Evolutionary conservation across 371 early-diverging fungal genomes (phyloP), one percentile per base, ranked within the genome.

Genomic region (Lichtheimia hyalospora): DNA sequence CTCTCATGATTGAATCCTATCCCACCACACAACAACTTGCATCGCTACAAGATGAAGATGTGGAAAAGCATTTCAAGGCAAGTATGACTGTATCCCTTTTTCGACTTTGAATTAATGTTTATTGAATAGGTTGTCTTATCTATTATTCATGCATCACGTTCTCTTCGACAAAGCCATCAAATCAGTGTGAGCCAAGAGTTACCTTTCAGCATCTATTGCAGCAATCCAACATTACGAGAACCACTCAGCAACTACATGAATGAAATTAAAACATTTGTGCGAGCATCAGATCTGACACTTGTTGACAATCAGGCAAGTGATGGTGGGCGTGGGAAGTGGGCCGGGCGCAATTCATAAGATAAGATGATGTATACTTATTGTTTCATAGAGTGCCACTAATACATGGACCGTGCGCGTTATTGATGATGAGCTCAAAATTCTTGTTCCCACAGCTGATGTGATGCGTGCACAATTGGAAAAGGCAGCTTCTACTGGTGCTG

Each of bases 131-230:
- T 67, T n/a, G 65, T 84, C 5, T 63, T 86, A 15, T 69, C 74
- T 14, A 71, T 88, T 28, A 84, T 88, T n/a, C 85, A 83, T 54
- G 88, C 85, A 14, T 81, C 85, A 12, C 72, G 88, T 23, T 84
- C 88, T 1, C 49, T 88, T 24, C 78, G 88, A 16, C 86, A 88
- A 60, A 74, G 74, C n/a, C 77, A 88, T 52, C 83, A 83, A 58
- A 80, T 86, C 24, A 79, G 82, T 53, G 68, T 82, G 21, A 66
- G 74, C 20, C 70, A 77, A 27, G 67, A 69, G 21, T 52, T 86
- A 41, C 83, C 86, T 3, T 83, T 85, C 57, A 79, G 61, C 0
- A 76, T 88, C 48, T 74, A 77, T 66, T 73, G 72, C 46, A 63
- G 61, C 25, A 75, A 83, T 25, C 15, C 62, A 4, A 60, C 60